These are phyloP conservation scores for Exophiala calicioides DNA, from an alignment of 2,329 filamentous ascomycete species.

Conservation along the genomic window DNA sequence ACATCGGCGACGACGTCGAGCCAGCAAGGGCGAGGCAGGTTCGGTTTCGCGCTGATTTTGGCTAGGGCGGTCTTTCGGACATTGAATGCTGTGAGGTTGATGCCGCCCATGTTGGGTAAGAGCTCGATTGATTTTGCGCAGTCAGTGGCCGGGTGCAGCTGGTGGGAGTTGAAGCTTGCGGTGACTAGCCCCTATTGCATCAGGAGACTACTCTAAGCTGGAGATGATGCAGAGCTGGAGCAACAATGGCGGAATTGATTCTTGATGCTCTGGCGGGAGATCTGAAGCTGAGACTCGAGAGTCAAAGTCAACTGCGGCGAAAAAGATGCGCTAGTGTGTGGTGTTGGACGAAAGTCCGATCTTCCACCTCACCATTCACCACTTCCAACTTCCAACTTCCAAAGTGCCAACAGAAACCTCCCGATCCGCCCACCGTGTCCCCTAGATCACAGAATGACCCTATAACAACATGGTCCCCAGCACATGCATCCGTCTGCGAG, in stretches of 20 bases:
- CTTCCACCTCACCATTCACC: too few species aligned
- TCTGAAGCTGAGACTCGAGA: slow-evolving; percentile 2
- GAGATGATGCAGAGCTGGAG: too few species aligned
- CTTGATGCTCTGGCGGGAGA: too few species aligned
- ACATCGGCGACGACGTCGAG: slow-evolving; percentile 57
- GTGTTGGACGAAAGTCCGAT: too few species aligned
- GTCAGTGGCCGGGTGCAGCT: too few species aligned
- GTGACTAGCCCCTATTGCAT: too few species aligned
- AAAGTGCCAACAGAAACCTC: slow-evolving; percentile 1
- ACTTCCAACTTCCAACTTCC: too few species aligned
- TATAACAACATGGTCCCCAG: slow-evolving; percentile 19
- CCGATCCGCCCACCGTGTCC: background rate
- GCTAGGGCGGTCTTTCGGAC: slow-evolving; percentile 46
- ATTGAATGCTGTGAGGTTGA: slow-evolving; percentile 49
- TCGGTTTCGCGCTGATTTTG: slow-evolving; percentile 41
- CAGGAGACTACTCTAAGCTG: too few species aligned
- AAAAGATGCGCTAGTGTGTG: slow-evolving; percentile 17
- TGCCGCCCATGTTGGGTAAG: slow-evolving; percentile 44
- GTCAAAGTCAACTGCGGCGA: slow-evolving; percentile 16
- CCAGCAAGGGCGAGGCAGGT: slow-evolving; percentile 50
- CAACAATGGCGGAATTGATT: too few species aligned
- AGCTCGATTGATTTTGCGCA: background rate
- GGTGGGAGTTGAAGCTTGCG: too few species aligned
- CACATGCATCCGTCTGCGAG: slow-evolving; percentile 25
- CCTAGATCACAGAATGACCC: slow-evolving; percentile 8